Evolutionary conservation across 1,284 basidiomycete genomes (phyloP).

Genomic region (Heterobasidion parviporum): DNA sequence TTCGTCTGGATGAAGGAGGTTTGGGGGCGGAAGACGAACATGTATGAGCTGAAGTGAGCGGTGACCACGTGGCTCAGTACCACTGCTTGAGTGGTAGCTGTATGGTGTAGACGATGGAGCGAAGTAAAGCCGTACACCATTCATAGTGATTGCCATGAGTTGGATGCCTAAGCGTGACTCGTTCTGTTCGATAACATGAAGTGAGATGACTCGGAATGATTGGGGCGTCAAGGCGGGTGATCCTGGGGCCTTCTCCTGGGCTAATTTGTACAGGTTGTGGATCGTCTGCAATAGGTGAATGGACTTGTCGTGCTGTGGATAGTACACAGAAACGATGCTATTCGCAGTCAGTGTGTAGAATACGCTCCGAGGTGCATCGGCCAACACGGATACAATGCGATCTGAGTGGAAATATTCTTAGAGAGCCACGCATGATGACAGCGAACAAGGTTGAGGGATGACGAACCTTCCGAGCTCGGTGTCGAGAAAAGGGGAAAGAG

Average conservation of each 20-base stretch:
- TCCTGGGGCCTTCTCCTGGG: conserved; percentile 70
- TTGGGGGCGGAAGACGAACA: conserved; percentile 72
- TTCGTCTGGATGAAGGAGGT: conserved; percentile 70
- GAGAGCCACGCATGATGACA: background rate
- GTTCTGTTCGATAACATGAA: conserved; percentile 55
- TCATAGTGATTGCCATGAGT: conserved; percentile 73
- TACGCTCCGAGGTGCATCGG: conserved; percentile 58
- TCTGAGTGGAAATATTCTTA: conserved; percentile 34
- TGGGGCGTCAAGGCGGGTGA: conserved; percentile 62
- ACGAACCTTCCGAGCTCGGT: conserved; percentile 51
- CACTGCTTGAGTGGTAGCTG: conserved; percentile 32
- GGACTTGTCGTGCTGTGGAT: conserved; percentile 49
- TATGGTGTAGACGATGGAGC: conserved; percentile 41
- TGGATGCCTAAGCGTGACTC: conserved; percentile 64
- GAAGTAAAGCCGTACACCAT: conserved; percentile 78
- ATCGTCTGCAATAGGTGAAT: conserved; percentile 63
- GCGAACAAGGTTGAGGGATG: background rate
- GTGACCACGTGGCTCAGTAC: conserved; percentile 23
- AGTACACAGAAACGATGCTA: conserved; percentile 65
- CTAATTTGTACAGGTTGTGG: conserved; percentile 58
- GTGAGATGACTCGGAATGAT: conserved; percentile 53
- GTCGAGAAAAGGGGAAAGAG: conserved; percentile 60
- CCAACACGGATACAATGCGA: conserved; percentile 56
- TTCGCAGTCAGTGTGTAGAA: conserved; percentile 71
- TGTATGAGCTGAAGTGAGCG: conserved; percentile 62